Evolutionary conservation across 805 yeast genomes (phyloP), one percentile per base, ranked within the genome.

Genomic region (Geotrichum ghanense): DNA sequence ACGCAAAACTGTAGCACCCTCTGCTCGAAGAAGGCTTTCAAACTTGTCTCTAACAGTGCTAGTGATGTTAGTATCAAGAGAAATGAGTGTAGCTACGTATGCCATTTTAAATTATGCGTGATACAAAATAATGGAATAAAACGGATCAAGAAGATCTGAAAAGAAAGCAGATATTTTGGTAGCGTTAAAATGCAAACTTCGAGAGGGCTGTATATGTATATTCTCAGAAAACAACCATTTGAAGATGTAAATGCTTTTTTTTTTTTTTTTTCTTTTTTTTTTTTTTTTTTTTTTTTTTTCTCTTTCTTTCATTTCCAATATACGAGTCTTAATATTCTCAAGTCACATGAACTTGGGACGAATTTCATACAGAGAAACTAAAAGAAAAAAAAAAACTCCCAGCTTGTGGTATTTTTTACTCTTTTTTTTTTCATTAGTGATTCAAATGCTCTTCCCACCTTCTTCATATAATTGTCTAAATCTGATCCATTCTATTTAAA

Each of bases 1-100:
- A 1, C 57, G 44, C n/a, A 51, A 24, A 3, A 51, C 43, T 3
- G 53, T 51, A 20, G 48, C 56, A 14, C 45, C 47, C 43, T 50
- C 51, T 12, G 50, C 40, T n/a, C 54, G 49, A 14, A 53, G 17
- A 3, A 48, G 26, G 6, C 46, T 39, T 42, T 52, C 54, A 41
- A 52, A 50, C 27, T 47, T 45, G 31, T 45, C 39, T 4, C 17
- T 47, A n/a, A 45, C 20, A 22, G 42, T 31, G n/a, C 14, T 27
- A 20, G 37, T 26, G 7, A 44, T 34, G n/a, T 41, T 21, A n/a
- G 39, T 50, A 17, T 22, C 41, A 10, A 42, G 22, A 20, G 47
- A 26, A 22, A 50, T 42, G 12, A 46, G 27, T 12, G 53, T 50
- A 12, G 53, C 53, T n/a, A 50, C 49, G 42, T 22, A 45, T 12